phyloP scores from a whole-genome alignment of 2,329 filamentous ascomycete species.

The Gaeumannomyces sp. region DNA sequence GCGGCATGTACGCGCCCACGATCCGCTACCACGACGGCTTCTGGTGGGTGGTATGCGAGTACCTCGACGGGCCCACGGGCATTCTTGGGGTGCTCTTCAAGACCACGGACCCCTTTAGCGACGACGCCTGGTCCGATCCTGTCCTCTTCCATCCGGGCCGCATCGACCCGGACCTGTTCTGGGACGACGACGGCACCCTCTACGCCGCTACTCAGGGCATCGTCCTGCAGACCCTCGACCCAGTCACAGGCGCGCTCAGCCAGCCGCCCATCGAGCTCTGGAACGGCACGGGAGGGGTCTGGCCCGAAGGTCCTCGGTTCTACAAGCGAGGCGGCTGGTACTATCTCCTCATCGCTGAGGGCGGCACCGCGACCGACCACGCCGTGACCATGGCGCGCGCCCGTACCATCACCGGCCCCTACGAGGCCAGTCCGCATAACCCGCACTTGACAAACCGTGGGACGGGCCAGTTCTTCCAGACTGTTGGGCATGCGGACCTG shows the following conservation, averaged over 20 bases:
- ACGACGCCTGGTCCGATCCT: conserved; percentile 13
- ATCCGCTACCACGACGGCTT: conserved; percentile 23
- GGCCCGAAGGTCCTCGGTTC: conserved; percentile 51
- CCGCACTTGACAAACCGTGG: conserved; percentile 37
- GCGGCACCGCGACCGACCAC: conserved; percentile 55
- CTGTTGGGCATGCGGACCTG: conserved; percentile 39
- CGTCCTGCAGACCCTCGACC: conserved; percentile 25
- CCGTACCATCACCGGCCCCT: conserved; percentile 33
- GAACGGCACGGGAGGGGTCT: conserved; percentile 36
- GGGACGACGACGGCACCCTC: conserved; percentile 29
- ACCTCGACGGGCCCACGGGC: conserved; percentile 17
- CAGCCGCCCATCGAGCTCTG: conserved; percentile 28
- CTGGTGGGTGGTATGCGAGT: conserved; percentile 28
- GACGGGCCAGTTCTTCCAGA: conserved; percentile 34
- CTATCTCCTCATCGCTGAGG: conserved; percentile 54
- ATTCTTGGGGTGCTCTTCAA: conserved; percentile 30
- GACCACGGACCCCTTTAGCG: conserved; percentile 31
- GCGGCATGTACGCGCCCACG: conserved; percentile 38
- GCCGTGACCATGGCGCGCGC: conserved; percentile 41
- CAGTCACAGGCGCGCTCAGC: conserved; percentile 28
- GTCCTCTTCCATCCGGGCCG: conserved; percentile 1
- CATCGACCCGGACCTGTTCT: conserved; percentile 31
- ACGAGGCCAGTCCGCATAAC: conserved; percentile 33
- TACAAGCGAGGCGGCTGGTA: conserved; percentile 54
- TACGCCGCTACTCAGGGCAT: conserved; percentile 31